Evolutionary conservation across 225 moss, liverwort and hornwort species (phyloP), one percentile per base, ranked within the genome.

Genomic region (Pseudisothecium myosuroides): DNA sequence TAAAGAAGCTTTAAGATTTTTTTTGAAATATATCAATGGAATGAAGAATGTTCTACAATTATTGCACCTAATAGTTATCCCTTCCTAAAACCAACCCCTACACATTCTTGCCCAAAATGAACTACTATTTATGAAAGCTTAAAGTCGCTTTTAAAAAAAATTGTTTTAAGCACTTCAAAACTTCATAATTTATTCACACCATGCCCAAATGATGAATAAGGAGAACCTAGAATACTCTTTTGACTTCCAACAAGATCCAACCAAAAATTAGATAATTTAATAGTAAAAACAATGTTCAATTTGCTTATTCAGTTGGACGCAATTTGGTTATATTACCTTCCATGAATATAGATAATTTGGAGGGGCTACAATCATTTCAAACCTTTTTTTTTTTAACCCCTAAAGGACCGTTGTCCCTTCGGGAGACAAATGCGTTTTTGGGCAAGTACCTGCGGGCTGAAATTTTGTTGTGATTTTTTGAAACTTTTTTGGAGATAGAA

Each of bases 101-200:
- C 0, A 78, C 0, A 10, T 26, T 55, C 4, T 55, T 55, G 14
- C 14, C 23, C n/a, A 15, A 55, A 55, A 15, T 55, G 2, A 6
- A 10, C 1, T 15, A 5, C 4, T 78, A 16, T 24, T 24, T 1
- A 37, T 78, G 3, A n/a, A n/a, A n/a, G n/a, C n/a, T n/a, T n/a
- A n/a, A n/a, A 24, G 6, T 54, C 0, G 0, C 10, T 56, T 16
- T 6, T 36, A 1, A 3, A 0, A 23, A 1, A 26, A 56, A 15
- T 0, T 26, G 26, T 26, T n/a, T 6, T 10, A 10, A 79, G 2
- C 0, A 26, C 26, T 56, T 79, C 10, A 1, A 56, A 79, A n/a
- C 56, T 27, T n/a, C 1, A n/a, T n/a, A 17, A 27, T n/a, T n/a
- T 27, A 56, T 79, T 55, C n/a, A 56, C 0, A 10, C 0, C 0